phyloP scores from a whole-genome alignment of 2,329 filamentous ascomycete genomes.

The Botrytis fragariae region DNA sequence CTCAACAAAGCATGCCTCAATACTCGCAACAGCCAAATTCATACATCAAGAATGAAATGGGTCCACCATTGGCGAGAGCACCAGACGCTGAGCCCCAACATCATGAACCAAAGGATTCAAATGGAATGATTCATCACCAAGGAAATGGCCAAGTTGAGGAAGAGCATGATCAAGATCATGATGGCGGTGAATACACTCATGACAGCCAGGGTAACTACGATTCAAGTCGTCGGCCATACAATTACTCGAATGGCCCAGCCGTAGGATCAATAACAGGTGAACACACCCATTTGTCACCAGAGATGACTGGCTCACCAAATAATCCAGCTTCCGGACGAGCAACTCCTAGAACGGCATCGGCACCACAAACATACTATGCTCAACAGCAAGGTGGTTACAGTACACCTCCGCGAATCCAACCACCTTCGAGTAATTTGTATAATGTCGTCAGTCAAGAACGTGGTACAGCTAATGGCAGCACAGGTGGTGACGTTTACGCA shows the following conservation, averaged over 20 bases:
- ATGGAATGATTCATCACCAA: conserved; percentile 63
- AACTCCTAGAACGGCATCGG: conserved; percentile 75
- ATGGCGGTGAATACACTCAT: conserved; percentile 81
- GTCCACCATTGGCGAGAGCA: conserved; percentile 67
- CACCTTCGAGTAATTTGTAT: conserved; percentile 78
- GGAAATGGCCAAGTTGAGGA: conserved; percentile 61
- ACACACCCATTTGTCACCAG: conserved; percentile 72
- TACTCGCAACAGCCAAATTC: conserved; percentile 55
- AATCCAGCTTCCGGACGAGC: conserved; percentile 83
- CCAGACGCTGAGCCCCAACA: conserved; percentile 57
- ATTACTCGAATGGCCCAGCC: conserved; percentile 66
- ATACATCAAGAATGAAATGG: conserved; percentile 87
- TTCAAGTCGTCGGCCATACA: conserved; percentile 69
- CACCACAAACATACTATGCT: conserved; percentile 71
- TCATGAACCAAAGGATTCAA: conserved; percentile 60
- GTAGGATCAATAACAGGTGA: conserved; percentile 67
- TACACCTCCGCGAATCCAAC: conserved; percentile 70
- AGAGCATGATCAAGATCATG: conserved; percentile 71
- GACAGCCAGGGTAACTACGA: conserved; percentile 71
- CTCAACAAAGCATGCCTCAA: conserved; percentile 64
- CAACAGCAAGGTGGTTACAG: conserved; percentile 62
- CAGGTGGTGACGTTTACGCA: conserved; percentile 67
- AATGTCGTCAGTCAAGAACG: conserved; percentile 84
- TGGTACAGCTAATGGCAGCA: conserved; percentile 61
- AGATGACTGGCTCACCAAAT: conserved; percentile 77